Percentiles rank a stretch among this genome's conserved stretches.
These are phyloP conservation scores for Beauveria sp. DNA, from an alignment of 2,329 filamentous ascomycete genomes.

Conservation along the genomic window DNA sequence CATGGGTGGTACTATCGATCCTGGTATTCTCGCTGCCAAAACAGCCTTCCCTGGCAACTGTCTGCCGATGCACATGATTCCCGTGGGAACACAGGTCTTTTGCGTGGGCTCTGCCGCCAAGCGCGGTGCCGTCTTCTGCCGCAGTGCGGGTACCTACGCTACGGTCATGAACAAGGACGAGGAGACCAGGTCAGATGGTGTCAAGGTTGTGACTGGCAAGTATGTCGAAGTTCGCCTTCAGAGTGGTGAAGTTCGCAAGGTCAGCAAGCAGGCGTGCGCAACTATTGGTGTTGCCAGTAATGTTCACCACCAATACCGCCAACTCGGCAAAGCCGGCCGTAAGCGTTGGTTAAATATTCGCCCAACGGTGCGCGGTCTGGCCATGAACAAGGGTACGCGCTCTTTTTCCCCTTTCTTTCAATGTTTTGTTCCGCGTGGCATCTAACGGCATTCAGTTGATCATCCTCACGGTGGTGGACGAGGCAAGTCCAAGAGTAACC, in stretches of 20 bases:
- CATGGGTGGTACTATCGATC: constrained; percentile 90
- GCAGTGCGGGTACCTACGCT: constrained; percentile 88
- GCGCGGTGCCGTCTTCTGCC: constrained; percentile 79
- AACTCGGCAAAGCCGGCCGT: constrained; percentile 91
- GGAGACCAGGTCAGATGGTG: constrained; percentile 53
- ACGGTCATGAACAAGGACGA: constrained; percentile 86
- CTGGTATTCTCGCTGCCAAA: constrained; percentile 89
- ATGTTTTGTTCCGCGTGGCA: neutral
- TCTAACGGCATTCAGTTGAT: constrained; percentile 50
- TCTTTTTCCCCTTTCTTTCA: neutral
- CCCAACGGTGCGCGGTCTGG: constrained; percentile 91
- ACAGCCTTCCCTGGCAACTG: constrained; percentile 95
- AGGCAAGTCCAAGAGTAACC: constrained; percentile 98
- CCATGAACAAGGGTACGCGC: constrained; percentile 85
- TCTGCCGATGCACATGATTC: constrained; percentile 90
- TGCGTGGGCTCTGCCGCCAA: constrained; percentile 74
- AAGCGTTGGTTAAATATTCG: constrained; percentile 90
- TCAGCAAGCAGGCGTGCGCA: constrained; percentile 86
- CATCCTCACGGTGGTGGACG: constrained; percentile 98
- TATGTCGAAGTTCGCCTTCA: constrained; percentile 81
- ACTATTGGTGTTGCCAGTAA: constrained; percentile 95
- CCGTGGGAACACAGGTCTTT: constrained; percentile 86
- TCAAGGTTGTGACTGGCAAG: constrained; percentile 58
- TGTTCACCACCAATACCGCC: constrained; percentile 78
- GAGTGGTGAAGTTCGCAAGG: constrained; percentile 84